A percentile compares a stretch with the other conserved stretches of the same genome.
These are phyloP conservation scores for Pezicula rhizophila DNA, from an alignment of 2,329 filamentous ascomycete species.

Conservation along the genomic window DNA sequence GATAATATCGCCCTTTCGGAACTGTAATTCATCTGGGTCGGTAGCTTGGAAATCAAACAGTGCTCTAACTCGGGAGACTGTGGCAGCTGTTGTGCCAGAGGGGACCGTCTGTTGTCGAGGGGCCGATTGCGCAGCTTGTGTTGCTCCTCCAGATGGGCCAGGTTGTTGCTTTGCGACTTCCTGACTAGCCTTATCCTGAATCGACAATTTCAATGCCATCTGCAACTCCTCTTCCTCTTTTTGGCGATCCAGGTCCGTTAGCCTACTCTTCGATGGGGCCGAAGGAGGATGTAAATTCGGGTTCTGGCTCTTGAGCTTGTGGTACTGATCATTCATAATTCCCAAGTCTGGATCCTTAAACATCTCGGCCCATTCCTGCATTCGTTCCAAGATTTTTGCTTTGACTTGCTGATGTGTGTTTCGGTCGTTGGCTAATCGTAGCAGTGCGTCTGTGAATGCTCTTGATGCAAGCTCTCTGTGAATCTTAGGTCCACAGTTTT, in stretches of 20 bases:
- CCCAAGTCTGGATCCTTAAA: constrained; percentile 88
- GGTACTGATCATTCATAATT: constrained; percentile 95
- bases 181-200: constrained; percentile 76
- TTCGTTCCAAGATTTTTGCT: constrained; percentile 91
- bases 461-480: constrained; percentile 66
- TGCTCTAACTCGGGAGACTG: constrained; percentile 87
- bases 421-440: constrained; percentile 85
- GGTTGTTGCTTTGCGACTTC: constrained; percentile 36
- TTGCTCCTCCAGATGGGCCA: constrained; percentile 30
- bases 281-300: constrained; percentile 87
- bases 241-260: constrained; percentile 82
- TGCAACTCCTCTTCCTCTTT: constrained; percentile 97
- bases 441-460: constrained; percentile 81
- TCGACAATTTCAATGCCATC: constrained; percentile 86
- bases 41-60: constrained; percentile 93
- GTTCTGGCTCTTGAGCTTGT: constrained; percentile 76
- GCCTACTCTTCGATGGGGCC: constrained; percentile 85
- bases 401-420: constrained; percentile 97
- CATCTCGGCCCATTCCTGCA: constrained; percentile 95
- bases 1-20: constrained; percentile 95
- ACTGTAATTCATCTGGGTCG: constrained; percentile 89
- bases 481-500: constrained; percentile 65
- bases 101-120: constrained; percentile 51
- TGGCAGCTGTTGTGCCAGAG: constrained; percentile 88
- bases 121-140: constrained; percentile 30